Conservation (phyloP, 176 grass and related monocot species). For the Rhipidocladum racemiflorum region DNA sequence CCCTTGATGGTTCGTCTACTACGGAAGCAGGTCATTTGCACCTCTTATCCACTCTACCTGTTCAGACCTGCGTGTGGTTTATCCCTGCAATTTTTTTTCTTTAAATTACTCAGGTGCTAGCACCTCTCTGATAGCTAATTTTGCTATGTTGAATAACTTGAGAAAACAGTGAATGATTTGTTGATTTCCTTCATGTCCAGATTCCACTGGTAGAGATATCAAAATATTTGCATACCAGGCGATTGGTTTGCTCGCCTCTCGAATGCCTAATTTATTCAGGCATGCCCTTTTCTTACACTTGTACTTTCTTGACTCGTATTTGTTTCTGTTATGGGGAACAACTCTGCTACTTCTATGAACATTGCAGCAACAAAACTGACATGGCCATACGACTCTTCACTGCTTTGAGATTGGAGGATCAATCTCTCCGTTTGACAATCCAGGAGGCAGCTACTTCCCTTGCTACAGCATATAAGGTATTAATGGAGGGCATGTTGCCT, state of each 20-base stretch:
- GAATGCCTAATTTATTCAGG: slow-evolving; percentile 97
- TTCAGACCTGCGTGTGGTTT: slow-evolving; percentile 27
- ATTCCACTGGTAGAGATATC: slow-evolving; percentile 54
- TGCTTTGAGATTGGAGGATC: slow-evolving; percentile 86
- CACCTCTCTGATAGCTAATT: slow-evolving; percentile 2
- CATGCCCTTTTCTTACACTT: slow-evolving; percentile 22
- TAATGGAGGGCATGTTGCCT: neutral
- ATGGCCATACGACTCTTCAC: slow-evolving; percentile 87
- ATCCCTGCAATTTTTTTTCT: slow-evolving; percentile 17
- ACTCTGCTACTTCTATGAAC: slow-evolving; percentile 18
- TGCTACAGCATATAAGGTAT: slow-evolving; percentile 90
- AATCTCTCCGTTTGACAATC: slow-evolving; percentile 68
- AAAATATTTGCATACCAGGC: slow-evolving; percentile 95
- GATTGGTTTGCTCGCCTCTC: slow-evolving; percentile 87
- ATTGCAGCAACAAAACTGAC: slow-evolving; percentile 82
- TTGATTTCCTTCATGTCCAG: slow-evolving; percentile 44
- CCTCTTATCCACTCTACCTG: slow-evolving; percentile 29
- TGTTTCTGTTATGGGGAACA: slow-evolving; percentile 21
- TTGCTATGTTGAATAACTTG: slow-evolving; percentile 18
- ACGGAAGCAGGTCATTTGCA: slow-evolving; percentile 67
- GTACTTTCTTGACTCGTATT: slow-evolving; percentile 7
- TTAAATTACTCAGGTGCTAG: neutral
- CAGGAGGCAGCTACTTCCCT: slow-evolving; percentile 82
- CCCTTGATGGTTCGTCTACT: slow-evolving; percentile 78
- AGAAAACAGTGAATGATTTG: slow-evolving; percentile 21